These are phyloP conservation scores for Luffa acutangula DNA, from an alignment of 306 rosid species.

Conservation along the genomic window DNA sequence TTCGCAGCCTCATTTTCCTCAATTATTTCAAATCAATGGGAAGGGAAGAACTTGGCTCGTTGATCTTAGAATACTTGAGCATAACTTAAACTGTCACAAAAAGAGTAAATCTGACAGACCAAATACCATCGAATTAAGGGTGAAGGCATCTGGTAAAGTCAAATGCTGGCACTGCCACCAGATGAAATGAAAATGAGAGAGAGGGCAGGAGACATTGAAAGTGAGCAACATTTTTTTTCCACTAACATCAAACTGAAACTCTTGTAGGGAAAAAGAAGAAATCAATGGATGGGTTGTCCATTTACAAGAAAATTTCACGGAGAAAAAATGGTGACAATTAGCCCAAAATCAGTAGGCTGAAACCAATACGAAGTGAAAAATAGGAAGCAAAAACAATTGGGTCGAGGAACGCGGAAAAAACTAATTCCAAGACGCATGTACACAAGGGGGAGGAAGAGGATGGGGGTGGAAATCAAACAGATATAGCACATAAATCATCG, in stretches of 20 bases:
- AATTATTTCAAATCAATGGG: no score
- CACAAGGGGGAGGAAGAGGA: not conserved
- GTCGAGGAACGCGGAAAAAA: constrained; percentile 47
- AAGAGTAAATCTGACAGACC: no score
- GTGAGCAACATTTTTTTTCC: constrained; percentile 13
- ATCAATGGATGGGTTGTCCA: constrained; percentile 47
- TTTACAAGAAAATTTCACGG: constrained; percentile 62
- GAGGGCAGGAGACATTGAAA: not conserved
- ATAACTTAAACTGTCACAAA: no score
- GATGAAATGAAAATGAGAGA: not conserved
- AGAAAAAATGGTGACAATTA: constrained; percentile 41
- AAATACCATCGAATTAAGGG: no score
- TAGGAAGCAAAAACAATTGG: constrained; percentile 36
- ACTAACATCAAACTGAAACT: constrained; percentile 55
- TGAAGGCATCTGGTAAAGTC: no score
- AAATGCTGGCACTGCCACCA: no score
- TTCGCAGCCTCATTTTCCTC: no score
- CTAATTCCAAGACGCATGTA: constrained; percentile 13
- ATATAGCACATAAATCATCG: constrained; percentile 70
- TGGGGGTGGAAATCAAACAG: constrained; percentile 31
- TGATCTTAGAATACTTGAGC: no score
- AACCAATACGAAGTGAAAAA: constrained; percentile 44
- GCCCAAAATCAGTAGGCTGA: constrained; percentile 62
- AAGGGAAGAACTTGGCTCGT: no score
- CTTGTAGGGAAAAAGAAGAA: constrained; percentile 13